These are phyloP conservation scores for Peronospora destructor DNA, from an alignment of 352 stramenopile genomes.

Conservation along the genomic window DNA sequence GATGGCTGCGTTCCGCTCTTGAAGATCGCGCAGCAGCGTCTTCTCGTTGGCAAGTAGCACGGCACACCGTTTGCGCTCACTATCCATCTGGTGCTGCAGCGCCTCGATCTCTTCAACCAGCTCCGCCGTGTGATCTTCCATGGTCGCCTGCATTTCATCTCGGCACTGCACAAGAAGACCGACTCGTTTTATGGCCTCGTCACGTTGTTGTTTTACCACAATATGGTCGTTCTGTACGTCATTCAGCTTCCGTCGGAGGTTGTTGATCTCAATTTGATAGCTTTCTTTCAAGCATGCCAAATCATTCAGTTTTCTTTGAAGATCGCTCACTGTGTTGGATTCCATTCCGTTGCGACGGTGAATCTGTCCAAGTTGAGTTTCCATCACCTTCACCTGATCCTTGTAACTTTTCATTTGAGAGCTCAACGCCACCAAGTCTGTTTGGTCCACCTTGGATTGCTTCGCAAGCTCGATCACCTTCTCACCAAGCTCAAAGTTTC, in stretches of 20 bases:
- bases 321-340: constrained; percentile 28
- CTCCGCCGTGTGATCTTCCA: constrained; percentile 52
- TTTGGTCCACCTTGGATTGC: constrained; percentile 55
- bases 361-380: constrained; percentile 32
- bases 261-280: constrained; percentile 46
- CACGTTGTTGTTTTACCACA: constrained; percentile 41
- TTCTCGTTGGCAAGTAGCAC: constrained; percentile 65
- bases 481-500: constrained; percentile 52
- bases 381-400: constrained; percentile 38
- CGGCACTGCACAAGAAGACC: constrained; percentile 50
- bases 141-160: constrained; percentile 56
- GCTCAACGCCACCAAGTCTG: constrained; percentile 47
- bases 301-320: constrained; percentile 38
- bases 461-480: constrained; percentile 51
- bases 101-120: constrained; percentile 67
- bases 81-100: constrained; percentile 56
- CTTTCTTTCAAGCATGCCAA: constrained; percentile 43
- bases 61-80: constrained; percentile 53
- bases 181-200: constrained; percentile 54
- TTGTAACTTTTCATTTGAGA: constrained; percentile 66
- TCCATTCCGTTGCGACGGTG: constrained; percentile 22
- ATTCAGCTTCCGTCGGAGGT: constrained; percentile 35
- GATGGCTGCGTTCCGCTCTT: constrained; percentile 53
- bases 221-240: constrained; percentile 37
- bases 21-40: constrained; percentile 57